Conservation (phyloP, 1,139 yeast species). For the Kurtzmaniella quercitrusa region DNA sequence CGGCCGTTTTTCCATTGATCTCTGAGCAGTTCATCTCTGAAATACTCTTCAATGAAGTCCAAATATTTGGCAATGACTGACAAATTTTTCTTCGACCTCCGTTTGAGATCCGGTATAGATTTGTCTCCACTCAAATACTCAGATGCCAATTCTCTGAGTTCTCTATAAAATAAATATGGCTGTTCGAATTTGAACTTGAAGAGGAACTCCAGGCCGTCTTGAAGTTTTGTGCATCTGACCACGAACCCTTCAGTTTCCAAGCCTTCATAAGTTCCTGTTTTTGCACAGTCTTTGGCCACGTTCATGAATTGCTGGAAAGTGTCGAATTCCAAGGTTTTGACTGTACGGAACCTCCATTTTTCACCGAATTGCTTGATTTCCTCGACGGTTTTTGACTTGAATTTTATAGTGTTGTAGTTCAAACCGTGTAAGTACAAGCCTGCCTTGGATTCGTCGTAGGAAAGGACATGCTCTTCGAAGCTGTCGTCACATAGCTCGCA, state of each 20-base stretch:
- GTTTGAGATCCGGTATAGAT: constrained; percentile 36
- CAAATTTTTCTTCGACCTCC: constrained; percentile 45
- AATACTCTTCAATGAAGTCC: constrained; percentile 55
- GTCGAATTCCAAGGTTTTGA: constrained; percentile 41
- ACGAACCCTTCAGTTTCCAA: constrained; percentile 93
- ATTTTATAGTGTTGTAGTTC: constrained; percentile 61
- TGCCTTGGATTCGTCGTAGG: constrained; percentile 59
- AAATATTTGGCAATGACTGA: constrained; percentile 64
- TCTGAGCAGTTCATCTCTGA: constrained; percentile 42
- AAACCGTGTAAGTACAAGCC: constrained; percentile 91
- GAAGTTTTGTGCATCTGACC: constrained; percentile 49
- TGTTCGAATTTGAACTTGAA: constrained; percentile 95
- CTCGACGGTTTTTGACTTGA: constrained; percentile 60
- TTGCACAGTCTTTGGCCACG: constrained; percentile 54
- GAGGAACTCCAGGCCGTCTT: constrained; percentile 49
- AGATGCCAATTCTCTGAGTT: constrained; percentile 84
- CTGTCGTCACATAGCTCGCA: constrained; percentile 90
- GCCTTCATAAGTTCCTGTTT: constrained; percentile 67
- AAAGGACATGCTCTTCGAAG: constrained; percentile 91
- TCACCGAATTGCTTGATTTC: constrained; percentile 58
- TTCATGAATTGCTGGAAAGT: constrained; percentile 37
- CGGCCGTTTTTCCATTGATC: constrained; percentile 50
- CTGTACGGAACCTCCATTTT: constrained; percentile 66
- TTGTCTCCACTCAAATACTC: constrained; percentile 42
- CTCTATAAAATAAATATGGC: constrained; percentile 87